Evolutionary conservation across 805 yeast species (phyloP), one percentile per base, ranked within the genome.

Genomic region (Candida odintsovae): DNA sequence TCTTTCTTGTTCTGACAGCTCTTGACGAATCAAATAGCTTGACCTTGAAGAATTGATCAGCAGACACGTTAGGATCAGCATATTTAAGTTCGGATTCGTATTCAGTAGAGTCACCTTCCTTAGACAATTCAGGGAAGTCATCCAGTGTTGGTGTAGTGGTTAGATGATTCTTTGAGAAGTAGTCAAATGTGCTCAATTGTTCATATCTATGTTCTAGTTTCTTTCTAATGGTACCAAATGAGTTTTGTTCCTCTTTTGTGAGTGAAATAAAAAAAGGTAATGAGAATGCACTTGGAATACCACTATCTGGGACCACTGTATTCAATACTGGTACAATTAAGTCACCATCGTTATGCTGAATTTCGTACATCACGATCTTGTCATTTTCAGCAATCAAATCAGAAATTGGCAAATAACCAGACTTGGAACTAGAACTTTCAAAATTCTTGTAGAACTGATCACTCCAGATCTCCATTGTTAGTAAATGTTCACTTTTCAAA

Each of bases 201-300:
- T 63, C 64, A 50, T 72, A 75, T 46, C 67, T 63, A 35, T 66
- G 64, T 45, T 82, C 81, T 25, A 89, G 55, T 55, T 83, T 85
- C 20, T 61, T 59, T 52, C 84, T 66, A 8, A 90, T 79, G 1
- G 63, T 56, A 6, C 83, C 84, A 57, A 76, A 80, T 21, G 87
- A 80, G 3, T 57, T 55, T 6, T 72, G 62, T 35, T 86, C 92
- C 1, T 69, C 71, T 31, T 70, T 68, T 2, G 73, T 44, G 12
- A 89, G 57, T 0, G 80, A 73, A 25, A 90, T 69, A 54, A 90
- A 82, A 55, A 88, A 79, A 3, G 98, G 98, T 1, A 82, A 62
- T 2, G 90, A 95, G 65, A 89, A 86, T 1, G 81, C 64, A 38
- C 71, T 71, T 1, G 74, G 70, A 12, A 67, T 59, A 67, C 46